Evolutionary conservation across 2,329 filamentous ascomycete genomes (phyloP).

Genomic region (Beauveria australis): DNA sequence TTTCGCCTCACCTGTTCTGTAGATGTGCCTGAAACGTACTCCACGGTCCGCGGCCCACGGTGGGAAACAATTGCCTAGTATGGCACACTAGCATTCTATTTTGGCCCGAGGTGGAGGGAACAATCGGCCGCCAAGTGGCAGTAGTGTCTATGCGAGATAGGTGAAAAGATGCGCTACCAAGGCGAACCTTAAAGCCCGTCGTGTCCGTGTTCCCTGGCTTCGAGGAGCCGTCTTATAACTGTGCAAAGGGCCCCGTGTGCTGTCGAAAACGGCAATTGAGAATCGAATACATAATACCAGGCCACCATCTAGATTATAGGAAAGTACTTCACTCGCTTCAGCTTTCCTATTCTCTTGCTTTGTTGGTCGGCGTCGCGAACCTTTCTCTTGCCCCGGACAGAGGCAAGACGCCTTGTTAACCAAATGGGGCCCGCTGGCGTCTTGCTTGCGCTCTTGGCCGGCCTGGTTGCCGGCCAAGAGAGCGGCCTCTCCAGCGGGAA

Average conservation of each 20-base stretch:
- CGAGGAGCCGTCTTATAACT: background rate
- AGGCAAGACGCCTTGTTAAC: background rate
- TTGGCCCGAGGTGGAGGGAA: background rate
- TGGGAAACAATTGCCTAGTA: background rate
- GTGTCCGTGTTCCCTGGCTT: background rate
- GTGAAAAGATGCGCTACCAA: background rate
- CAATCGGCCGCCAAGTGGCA: background rate
- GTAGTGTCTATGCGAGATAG: background rate
- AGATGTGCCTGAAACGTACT: slow-evolving; percentile 5
- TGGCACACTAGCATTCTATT: background rate
- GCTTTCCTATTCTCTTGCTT: background rate
- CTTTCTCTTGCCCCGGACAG: background rate
- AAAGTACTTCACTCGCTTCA: background rate
- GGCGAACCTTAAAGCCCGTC: background rate
- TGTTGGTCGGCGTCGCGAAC: background rate
- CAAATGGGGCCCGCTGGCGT: background rate
- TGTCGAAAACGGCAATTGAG: background rate
- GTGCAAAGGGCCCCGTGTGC: background rate
- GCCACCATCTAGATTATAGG: background rate
- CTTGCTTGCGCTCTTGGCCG: background rate
- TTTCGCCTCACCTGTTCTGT: background rate
- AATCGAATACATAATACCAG: background rate
- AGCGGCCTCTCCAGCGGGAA: background rate
- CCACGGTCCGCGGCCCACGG: background rate
- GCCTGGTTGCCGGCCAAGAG: background rate